Percentiles rank a stretch among this genome's conserved stretches.
Evolutionary conservation across 202 grass and related monocot genomes (phyloP).

Genomic region (Alloteropsis angusta): DNA sequence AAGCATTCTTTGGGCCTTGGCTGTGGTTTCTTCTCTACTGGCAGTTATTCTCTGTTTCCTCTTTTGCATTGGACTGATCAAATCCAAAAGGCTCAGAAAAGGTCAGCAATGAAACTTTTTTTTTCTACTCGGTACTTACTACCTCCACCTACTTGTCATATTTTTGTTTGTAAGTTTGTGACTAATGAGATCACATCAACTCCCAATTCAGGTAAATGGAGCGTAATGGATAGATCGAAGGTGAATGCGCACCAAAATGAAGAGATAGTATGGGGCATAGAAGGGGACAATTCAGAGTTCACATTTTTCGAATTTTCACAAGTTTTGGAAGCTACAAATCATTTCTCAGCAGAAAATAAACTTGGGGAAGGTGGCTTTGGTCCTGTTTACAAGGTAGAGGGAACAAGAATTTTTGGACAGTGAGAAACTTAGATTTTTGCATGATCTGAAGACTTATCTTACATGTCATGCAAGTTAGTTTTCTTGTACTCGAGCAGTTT

Average conservation of each 20-base stretch:
- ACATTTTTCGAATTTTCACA: background rate
- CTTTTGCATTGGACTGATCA: background rate
- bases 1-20: background rate
- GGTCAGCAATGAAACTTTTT: background rate
- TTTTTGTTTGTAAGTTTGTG: background rate
- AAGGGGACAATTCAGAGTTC: background rate
- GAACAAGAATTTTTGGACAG: background rate
- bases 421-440: background rate
- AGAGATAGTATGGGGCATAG: background rate
- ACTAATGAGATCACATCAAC: background rate
- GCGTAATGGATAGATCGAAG: background rate
- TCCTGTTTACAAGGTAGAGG: background rate
- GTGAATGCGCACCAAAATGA: background rate
- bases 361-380: slow-evolving; percentile 3
- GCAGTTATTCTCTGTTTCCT: background rate
- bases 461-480: background rate
- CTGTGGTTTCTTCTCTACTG: background rate
- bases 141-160: background rate
- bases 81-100: background rate
- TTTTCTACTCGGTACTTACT: background rate
- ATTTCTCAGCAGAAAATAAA: background rate
- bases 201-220: background rate
- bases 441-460: background rate
- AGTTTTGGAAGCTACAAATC: background rate
- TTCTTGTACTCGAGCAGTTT: background rate